A percentile compares a stretch with the other conserved stretches of the same genome.
Conservation (phyloP, 2,329 filamentous ascomycete species). For the Fusarium sp. region DNA sequence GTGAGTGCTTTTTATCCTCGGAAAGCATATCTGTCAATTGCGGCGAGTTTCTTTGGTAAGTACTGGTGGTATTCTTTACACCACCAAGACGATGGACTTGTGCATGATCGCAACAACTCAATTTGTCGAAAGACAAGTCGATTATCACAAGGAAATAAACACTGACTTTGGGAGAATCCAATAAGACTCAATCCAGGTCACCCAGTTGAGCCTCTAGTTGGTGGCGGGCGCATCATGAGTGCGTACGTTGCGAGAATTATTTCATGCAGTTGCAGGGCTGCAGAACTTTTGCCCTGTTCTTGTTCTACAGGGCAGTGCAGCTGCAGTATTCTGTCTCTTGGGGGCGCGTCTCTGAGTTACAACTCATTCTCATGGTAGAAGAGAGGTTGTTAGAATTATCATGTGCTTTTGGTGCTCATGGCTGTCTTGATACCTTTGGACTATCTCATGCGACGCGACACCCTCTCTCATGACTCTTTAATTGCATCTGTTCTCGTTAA, state of each 20-base stretch:
- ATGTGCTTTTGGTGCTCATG: not conserved
- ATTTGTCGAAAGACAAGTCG: not conserved
- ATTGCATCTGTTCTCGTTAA: slow-evolving; percentile 39
- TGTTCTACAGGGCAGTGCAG: slow-evolving; percentile 18
- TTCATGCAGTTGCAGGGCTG: slow-evolving; percentile 21
- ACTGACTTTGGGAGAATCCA: slow-evolving; percentile 7
- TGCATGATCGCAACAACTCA: slow-evolving; percentile 22
- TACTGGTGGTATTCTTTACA: slow-evolving; percentile 15
- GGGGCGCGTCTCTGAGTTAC: slow-evolving; percentile 23
- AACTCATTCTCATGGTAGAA: slow-evolving; percentile 18
- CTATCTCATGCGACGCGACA: slow-evolving; percentile 6
- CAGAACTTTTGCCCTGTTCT: slow-evolving; percentile 16
- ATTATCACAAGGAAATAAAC: slow-evolving; percentile 19
- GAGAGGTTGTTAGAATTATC: not conserved
- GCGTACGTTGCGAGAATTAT: slow-evolving; percentile 31
- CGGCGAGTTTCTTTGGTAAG: slow-evolving; percentile 8
- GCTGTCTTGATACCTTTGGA: slow-evolving; percentile 9
- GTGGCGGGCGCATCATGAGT: slow-evolving; percentile 31
- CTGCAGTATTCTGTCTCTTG: slow-evolving; percentile 19
- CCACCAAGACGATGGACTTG: slow-evolving; percentile 10
- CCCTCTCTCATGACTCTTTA: slow-evolving; percentile 39
- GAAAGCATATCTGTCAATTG: not conserved
- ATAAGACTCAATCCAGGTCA: not conserved
- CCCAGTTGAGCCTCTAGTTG: slow-evolving; percentile 7
- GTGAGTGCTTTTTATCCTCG: not conserved